These are phyloP conservation scores for Protomyces macrosporus DNA, from an alignment of 1,139 yeast species.

Conservation along the genomic window DNA sequence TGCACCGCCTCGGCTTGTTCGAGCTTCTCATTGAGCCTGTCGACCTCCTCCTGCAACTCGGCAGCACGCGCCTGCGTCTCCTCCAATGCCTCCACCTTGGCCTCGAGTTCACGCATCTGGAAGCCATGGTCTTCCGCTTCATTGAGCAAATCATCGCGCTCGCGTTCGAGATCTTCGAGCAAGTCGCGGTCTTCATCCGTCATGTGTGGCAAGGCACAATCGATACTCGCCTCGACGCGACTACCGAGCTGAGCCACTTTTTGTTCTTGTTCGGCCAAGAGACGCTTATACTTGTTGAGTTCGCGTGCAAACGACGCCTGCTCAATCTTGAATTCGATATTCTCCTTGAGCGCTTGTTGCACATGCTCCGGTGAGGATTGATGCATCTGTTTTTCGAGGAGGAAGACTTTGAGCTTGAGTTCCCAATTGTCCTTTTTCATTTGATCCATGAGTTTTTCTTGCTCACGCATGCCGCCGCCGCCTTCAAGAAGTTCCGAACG, in stretches of 20 bases:
- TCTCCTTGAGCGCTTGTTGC: slow-evolving; percentile 31
- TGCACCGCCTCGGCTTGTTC: not conserved
- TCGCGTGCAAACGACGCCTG: slow-evolving; percentile 30
- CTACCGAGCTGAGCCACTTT: slow-evolving; percentile 24
- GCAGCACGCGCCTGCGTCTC: not conserved
- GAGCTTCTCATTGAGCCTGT: not conserved
- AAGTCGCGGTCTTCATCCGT: slow-evolving; percentile 20
- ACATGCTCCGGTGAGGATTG: slow-evolving; percentile 33
- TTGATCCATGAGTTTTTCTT: slow-evolving; percentile 31
- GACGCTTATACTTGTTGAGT: slow-evolving; percentile 27
- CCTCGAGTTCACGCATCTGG: slow-evolving; percentile 21
- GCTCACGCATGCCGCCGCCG: slow-evolving; percentile 25
- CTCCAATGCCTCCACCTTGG: slow-evolving; percentile 2
- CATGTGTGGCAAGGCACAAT: slow-evolving; percentile 20
- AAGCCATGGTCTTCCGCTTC: slow-evolving; percentile 6
- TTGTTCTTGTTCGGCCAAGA: slow-evolving; percentile 30
- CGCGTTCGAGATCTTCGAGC: slow-evolving; percentile 5
- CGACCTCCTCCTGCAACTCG: slow-evolving; percentile 4
- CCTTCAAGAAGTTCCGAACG: not conserved
- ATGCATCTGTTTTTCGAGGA: slow-evolving; percentile 30
- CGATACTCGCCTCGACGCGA: slow-evolving; percentile 17
- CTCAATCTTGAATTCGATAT: slow-evolving; percentile 31
- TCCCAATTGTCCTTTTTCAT: slow-evolving; percentile 34
- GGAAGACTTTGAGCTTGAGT: slow-evolving; percentile 31
- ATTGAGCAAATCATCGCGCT: slow-evolving; percentile 11